Evolutionary conservation across 1,284 basidiomycete species (phyloP).

Genomic region (Moesziomyces globuligerus): DNA sequence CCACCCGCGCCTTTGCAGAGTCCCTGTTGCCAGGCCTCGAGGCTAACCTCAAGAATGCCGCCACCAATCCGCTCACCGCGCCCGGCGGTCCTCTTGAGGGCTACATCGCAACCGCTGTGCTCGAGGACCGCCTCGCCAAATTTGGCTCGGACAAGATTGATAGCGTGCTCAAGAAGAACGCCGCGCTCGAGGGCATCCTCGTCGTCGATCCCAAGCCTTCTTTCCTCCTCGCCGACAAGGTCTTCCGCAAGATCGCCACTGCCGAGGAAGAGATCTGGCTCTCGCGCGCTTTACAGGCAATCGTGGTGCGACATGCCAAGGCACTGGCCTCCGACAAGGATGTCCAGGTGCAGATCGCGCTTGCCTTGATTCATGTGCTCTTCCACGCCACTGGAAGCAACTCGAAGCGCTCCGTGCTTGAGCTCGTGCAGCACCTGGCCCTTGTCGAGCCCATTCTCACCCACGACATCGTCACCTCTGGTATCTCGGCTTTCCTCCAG

Average conservation of each 20-base stretch:
- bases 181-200: conserved; percentile 43
- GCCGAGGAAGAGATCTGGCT: conserved; percentile 57
- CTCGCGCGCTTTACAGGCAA: conserved; percentile 38
- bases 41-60: conserved; percentile 54
- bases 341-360: conserved; percentile 29
- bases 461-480: conserved; percentile 37
- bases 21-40: conserved; percentile 58
- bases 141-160: conserved; percentile 47
- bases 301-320: conserved; percentile 17
- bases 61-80: conserved; percentile 56
- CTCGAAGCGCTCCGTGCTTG: conserved; percentile 28
- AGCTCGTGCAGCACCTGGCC: conserved; percentile 24
- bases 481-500: conserved; percentile 40
- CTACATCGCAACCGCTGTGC: conserved; percentile 53
- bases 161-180: conserved; percentile 33
- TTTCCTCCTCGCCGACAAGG: conserved; percentile 63
- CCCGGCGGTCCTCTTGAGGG: conserved; percentile 61
- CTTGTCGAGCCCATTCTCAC: conserved; percentile 34
- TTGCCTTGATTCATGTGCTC: conserved; percentile 46
- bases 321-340: conserved; percentile 35
- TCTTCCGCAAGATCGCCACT: conserved; percentile 56
- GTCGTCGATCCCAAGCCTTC: conserved; percentile 57
- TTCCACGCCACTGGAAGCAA: conserved; percentile 40
- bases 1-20: conserved; percentile 46
- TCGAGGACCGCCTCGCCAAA: conserved; percentile 37